Evolutionary conservation across 805 yeast species (phyloP), one percentile per base, ranked within the genome.

Genomic region (Candida gorgasii): DNA sequence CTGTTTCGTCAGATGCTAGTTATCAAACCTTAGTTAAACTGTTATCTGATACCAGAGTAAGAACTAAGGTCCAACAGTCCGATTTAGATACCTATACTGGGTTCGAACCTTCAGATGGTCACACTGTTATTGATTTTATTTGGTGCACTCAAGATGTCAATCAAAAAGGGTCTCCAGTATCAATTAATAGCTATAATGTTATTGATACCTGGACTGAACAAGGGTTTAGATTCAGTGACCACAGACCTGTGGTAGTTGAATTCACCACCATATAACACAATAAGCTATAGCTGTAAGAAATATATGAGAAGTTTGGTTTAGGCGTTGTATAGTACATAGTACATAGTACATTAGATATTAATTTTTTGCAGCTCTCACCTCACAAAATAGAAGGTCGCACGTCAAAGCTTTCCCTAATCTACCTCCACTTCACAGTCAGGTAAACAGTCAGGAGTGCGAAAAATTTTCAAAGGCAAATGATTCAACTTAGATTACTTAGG

Each of bases 151-250:
- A 63, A 40, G 63, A 62, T 27, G 59, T 49, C 22, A 53, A 42
- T 22, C 15, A 42, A 22, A 32, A 37, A 13, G 40, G 35, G 15
- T 47, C 51, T n/a, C 31, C 43, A 6, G 55, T 58, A 9, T 1
- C 4, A 2, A 62, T 58, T 2, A 30, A 52, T 1, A 44, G 58
- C 18, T 62, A 54, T 50, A 61, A 62, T 29, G 64, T 62, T 6
- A 58, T 66, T 11, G 72, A 68, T 36, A 69, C 66, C 27, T 57
- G 50, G 41, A 43, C 62, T 45, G 65, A 60, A 40, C 67, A 54
- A 31, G 67, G 62, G 0, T 59, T 44, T 44, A 62, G 61, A 42
- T 55, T 65, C 37, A 72, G 78, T 36, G 81, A 76, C 52, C 80
- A 75, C 46, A 57, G 80, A 39, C 79, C 80, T 0, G 59, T 75